A percentile compares a stretch with the other conserved stretches of the same genome.
These are phyloP conservation scores for Bondarzewia mesenterica DNA, from an alignment of 1,284 basidiomycete genomes.

Conservation along the genomic window DNA sequence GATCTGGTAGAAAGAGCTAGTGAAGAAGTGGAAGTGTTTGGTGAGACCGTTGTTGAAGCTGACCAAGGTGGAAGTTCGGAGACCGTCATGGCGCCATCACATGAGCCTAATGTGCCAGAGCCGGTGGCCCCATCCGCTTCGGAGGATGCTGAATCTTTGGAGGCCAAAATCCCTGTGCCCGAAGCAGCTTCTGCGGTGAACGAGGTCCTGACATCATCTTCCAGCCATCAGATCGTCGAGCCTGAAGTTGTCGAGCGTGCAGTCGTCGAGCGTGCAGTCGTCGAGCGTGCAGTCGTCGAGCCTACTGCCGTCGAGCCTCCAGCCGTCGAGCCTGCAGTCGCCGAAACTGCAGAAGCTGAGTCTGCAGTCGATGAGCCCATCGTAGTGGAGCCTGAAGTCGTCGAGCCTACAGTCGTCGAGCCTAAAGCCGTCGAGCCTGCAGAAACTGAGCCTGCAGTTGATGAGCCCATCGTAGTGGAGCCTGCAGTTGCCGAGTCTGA, in stretches of 20 bases:
- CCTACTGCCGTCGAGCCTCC: neutral
- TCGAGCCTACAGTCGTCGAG: neutral
- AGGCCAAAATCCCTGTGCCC: neutral
- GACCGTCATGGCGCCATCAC: neutral
- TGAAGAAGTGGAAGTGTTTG: neutral
- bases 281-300: neutral
- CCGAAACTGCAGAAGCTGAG: neutral
- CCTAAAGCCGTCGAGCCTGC: neutral
- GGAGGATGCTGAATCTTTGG: neutral
- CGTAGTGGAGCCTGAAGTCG: neutral
- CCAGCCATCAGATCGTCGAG: neutral
- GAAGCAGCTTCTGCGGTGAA: neutral
- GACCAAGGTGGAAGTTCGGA: neutral
- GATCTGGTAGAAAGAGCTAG: neutral
- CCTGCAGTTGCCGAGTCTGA: conserved; percentile 13
- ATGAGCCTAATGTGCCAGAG: neutral
- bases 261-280: neutral
- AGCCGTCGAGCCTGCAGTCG: neutral
- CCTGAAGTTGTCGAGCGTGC: neutral
- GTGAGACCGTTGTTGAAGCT: neutral
- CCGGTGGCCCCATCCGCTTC: neutral
- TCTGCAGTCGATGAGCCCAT: neutral
- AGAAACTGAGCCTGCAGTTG: neutral
- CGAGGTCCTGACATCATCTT: too few relatives aligned
- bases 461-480: neutral